Percentiles rank a stretch among this genome's conserved stretches.
Evolutionary conservation across 441 rosid genomes (phyloP).

Genomic region (Aleurites moluccanus): DNA sequence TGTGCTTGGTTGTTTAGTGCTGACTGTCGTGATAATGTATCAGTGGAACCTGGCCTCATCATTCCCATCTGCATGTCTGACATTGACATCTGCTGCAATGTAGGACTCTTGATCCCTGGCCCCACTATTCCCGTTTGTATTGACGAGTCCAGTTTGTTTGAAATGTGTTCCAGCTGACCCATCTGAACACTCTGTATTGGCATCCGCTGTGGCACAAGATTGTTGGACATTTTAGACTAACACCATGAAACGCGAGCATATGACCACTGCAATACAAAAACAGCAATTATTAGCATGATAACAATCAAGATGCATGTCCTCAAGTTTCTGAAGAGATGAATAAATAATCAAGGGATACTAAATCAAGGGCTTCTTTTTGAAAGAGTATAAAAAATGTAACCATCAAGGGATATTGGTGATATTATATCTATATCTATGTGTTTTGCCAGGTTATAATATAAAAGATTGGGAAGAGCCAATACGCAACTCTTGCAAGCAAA

Average conservation of each 20-base stretch:
- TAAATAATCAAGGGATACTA: not conserved
- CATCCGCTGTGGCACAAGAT: constrained; percentile 52
- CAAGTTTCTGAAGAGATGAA: not conserved
- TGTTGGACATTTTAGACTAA: constrained; percentile 45
- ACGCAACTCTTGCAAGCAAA: not conserved
- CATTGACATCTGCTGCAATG: constrained; percentile 32
- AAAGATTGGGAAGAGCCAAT: not conserved
- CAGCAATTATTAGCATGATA: constrained; percentile 1
- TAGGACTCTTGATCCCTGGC: constrained; percentile 20
- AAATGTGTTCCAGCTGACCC: constrained; percentile 43
- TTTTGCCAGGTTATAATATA: not conserved
- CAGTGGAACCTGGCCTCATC: constrained; percentile 24
- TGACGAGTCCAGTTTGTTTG: constrained; percentile 36
- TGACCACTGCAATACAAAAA: constrained; percentile 26
- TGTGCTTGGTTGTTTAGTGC: constrained; percentile 25
- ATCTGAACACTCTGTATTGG: constrained; percentile 39
- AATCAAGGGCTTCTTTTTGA: not conserved
- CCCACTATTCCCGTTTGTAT: constrained; percentile 38
- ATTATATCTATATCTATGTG: not conserved
- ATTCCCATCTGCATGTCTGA: constrained; percentile 41
- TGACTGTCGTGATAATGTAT: constrained; percentile 32
- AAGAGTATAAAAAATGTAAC: not conserved
- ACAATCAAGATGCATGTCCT: not conserved
- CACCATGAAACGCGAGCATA: constrained; percentile 27
- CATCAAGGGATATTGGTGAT: not conserved